phyloP scores from a whole-genome alignment of 2,329 filamentous ascomycete genomes.

The Scortechinia acanthostroma region DNA sequence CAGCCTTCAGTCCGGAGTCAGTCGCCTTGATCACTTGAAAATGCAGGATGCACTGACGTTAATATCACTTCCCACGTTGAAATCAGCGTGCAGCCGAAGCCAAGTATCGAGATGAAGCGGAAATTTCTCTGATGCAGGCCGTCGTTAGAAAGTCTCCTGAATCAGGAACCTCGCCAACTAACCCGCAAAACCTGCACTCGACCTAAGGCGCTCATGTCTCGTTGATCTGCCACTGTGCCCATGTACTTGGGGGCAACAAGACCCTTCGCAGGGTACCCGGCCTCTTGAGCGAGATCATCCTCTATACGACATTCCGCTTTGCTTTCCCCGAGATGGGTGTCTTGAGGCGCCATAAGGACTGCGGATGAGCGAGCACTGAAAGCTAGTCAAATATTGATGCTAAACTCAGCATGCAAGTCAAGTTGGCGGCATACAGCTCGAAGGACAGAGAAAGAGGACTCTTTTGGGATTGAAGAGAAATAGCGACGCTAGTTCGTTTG shows the following conservation, averaged over 20 bases:
- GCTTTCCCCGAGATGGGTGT: too few relatives aligned
- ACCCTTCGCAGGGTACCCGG: background rate
- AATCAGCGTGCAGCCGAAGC: conserved; percentile 30
- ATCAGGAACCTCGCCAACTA: background rate
- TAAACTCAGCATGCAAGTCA: too few relatives aligned
- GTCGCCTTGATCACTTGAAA: conserved; percentile 7
- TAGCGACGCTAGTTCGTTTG: too few relatives aligned
- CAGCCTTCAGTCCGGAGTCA: conserved; percentile 21
- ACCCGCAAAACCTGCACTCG: conserved; percentile 9
- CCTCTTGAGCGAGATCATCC: too few relatives aligned
- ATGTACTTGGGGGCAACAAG: background rate
- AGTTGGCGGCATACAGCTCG: too few relatives aligned
- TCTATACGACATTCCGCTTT: too few relatives aligned
- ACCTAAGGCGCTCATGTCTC: background rate
- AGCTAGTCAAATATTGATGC: too few relatives aligned
- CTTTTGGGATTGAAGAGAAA: too few relatives aligned
- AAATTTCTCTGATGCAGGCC: conserved; percentile 21
- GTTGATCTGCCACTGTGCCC: background rate
- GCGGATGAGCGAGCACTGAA: too few relatives aligned
- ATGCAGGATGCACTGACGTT: conserved; percentile 12
- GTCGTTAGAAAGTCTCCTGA: background rate
- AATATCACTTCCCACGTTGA: conserved; percentile 33
- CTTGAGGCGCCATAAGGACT: too few relatives aligned
- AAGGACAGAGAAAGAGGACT: too few relatives aligned
- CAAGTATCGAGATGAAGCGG: conserved; percentile 26